Percentiles rank a stretch among this genome's conserved stretches.
Conservation (phyloP, 805 yeast species). For the Yarrowia bubula region DNA sequence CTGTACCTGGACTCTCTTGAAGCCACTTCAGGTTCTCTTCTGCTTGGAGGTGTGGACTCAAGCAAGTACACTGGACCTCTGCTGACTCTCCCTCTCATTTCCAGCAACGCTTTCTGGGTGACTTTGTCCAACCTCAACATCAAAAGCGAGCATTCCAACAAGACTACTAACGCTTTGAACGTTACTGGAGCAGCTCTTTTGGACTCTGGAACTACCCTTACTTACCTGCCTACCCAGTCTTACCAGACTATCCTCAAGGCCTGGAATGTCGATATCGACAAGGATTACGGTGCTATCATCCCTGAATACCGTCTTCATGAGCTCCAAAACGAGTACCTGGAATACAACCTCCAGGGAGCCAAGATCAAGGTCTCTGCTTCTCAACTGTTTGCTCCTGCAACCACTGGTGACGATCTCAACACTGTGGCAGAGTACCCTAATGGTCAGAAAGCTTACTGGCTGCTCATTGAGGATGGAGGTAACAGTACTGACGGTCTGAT, state of each 20-base stretch:
- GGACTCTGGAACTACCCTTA: slow-evolving; percentile 55
- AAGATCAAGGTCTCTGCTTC: slow-evolving; percentile 86
- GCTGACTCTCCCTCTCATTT: slow-evolving; percentile 42
- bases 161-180: slow-evolving; percentile 34
- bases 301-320: slow-evolving; percentile 50
- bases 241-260: slow-evolving; percentile 39
- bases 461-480: not conserved
- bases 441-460: slow-evolving; percentile 3
- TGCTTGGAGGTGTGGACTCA: slow-evolving; percentile 35
- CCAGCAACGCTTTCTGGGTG: slow-evolving; percentile 3
- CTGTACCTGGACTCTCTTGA: slow-evolving; percentile 41
- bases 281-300: not conserved
- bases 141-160: slow-evolving; percentile 33
- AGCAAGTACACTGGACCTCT: slow-evolving; percentile 29
- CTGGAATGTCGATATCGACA: slow-evolving; percentile 61
- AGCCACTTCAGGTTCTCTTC: slow-evolving; percentile 32
- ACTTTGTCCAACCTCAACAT: slow-evolving; percentile 26
- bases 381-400: slow-evolving; percentile 45
- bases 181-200: slow-evolving; percentile 35
- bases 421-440: slow-evolving; percentile 30
- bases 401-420: slow-evolving; percentile 33
- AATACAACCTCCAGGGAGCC: slow-evolving; percentile 86
- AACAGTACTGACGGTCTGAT: slow-evolving; percentile 42
- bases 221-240: slow-evolving; percentile 29
- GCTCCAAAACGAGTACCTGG: slow-evolving; percentile 83